Conservation (phyloP, 257 asterid species). For the Solanum verrucosum region DNA sequence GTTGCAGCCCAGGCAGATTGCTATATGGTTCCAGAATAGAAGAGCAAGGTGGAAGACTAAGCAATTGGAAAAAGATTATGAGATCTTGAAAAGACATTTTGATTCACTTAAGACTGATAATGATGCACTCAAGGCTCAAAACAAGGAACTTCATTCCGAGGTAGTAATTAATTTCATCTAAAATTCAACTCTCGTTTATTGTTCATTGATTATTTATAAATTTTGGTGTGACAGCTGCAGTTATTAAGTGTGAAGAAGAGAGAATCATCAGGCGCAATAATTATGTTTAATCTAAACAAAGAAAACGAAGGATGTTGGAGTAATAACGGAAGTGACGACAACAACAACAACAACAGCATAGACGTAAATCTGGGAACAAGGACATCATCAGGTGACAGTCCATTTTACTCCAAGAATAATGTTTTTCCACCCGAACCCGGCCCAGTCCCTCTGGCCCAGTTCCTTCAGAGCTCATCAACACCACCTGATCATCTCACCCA, state of each 20-base stretch:
- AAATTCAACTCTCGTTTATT: too few species aligned
- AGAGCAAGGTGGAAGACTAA: constrained; percentile 88
- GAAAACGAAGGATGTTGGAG: constrained; percentile 76
- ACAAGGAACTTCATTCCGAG: constrained; percentile 63
- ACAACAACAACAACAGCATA: constrained; percentile 27
- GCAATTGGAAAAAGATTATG: constrained; percentile 75
- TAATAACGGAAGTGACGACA: constrained; percentile 62
- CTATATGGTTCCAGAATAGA: constrained; percentile 89
- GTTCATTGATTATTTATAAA: too few species aligned
- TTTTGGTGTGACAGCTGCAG: constrained; percentile 29
- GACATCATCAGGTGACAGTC: constrained; percentile 3
- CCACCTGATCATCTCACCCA: constrained; percentile 13
- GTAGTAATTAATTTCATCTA: constrained; percentile 5
- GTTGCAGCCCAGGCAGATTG: constrained; percentile 71
- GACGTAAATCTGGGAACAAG: constrained; percentile 40
- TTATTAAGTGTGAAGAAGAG: constrained; percentile 35
- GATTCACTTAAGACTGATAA: constrained; percentile 65
- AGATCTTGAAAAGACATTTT: constrained; percentile 49
- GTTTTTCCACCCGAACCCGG: constrained; percentile 12
- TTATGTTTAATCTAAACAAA: constrained; percentile 33
- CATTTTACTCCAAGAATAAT: constrained; percentile 17
- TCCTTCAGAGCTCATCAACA: constrained; percentile 30
- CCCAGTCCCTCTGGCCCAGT: constrained; percentile 15
- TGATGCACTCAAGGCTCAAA: constrained; percentile 60
- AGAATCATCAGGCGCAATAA: constrained; percentile 23